Evolutionary conservation across 2,329 filamentous ascomycete genomes (phyloP).

Genomic region (Talaromyces sp.): DNA sequence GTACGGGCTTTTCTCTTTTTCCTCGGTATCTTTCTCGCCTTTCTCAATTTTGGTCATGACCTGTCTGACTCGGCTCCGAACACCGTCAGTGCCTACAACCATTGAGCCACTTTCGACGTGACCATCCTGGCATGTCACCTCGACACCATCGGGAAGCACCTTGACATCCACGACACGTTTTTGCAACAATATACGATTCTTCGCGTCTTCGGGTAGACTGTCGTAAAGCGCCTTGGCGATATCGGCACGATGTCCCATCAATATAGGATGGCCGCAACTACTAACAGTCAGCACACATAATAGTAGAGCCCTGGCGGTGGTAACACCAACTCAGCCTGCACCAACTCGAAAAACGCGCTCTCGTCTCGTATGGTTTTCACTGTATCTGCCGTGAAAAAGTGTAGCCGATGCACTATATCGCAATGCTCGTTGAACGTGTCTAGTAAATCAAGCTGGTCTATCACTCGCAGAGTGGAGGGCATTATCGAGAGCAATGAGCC

Average conservation of each 20-base stretch:
- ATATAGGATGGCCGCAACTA: constrained; percentile 10
- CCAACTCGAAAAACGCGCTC: background rate
- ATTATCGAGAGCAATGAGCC: constrained; percentile 48
- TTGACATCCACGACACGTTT: constrained; percentile 5
- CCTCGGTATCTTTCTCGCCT: constrained; percentile 5
- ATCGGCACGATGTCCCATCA: constrained; percentile 13
- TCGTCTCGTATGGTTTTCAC: background rate
- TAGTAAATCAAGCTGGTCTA: constrained; percentile 49
- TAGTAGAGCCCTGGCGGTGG: constrained; percentile 13
- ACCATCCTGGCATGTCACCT: constrained; percentile 34
- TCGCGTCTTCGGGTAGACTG: constrained; percentile 24
- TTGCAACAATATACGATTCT: constrained; percentile 28
- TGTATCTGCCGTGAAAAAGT: constrained; percentile 13
- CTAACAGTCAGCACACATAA: constrained; percentile 20
- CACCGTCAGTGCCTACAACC: constrained; percentile 41
- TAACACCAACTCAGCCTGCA: constrained; percentile 20
- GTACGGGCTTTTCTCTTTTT: constrained; percentile 3
- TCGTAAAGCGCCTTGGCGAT: constrained; percentile 27
- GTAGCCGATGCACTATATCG: constrained; percentile 14
- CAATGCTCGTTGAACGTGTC: constrained; percentile 30
- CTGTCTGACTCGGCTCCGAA: constrained; percentile 35
- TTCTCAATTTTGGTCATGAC: background rate
- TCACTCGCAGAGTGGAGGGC: constrained; percentile 42
- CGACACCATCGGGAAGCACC: constrained; percentile 22
- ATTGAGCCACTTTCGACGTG: constrained; percentile 32